Base-by-base conservation (phyloP, 257 asterid species). In the Buddleja alternifolia region DNA sequence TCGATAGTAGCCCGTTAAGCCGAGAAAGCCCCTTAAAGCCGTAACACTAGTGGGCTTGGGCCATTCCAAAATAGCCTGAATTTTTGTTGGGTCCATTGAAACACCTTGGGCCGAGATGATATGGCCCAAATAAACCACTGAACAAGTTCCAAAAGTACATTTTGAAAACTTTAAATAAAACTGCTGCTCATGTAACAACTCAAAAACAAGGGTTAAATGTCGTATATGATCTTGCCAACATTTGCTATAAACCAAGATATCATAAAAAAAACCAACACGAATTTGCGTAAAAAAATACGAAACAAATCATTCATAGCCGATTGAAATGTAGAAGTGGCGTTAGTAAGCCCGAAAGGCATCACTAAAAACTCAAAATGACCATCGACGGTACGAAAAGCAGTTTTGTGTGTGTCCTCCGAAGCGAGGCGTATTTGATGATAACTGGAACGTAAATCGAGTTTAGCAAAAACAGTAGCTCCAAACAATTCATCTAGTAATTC, bases 311-410 rank as follows among this genome's bases (percentile, higher is more conserved):
- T 63, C 40, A 63, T 63, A 19, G 40, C 11, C 0, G 20, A 39
- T 15, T 63, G 55, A 12, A 63, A 63, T 6, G 69, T 63, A 0
- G 55, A 8, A 4, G 69, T 55, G 9, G 69, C 55, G 9, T 63
- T 63, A 0, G 55, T 19, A n/a, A n/a, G n/a, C n/a, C n/a, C n/a
- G n/a, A n/a, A n/a, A n/a, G n/a, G n/a, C n/a, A n/a, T n/a, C n/a
- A 2, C 42, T 11, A 44, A 5, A n/a, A n/a, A 63, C n/a, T 63
- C 37, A 20, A 36, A 41, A 14, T 63, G 55, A 7, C 56, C 69
- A 3, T 63, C 21, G 8, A 36, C 51, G 0, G 56, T 63, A 11
- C 69, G 19, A 24, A 63, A 63, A 1, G 55, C 69, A 0, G 15
- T n/a, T 14, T 63, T 63, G 1, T 20, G 55, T 19, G 44, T 1